Base-by-base conservation (phyloP, 1,139 yeast species). In the Suhomyces ambrosiae region DNA sequence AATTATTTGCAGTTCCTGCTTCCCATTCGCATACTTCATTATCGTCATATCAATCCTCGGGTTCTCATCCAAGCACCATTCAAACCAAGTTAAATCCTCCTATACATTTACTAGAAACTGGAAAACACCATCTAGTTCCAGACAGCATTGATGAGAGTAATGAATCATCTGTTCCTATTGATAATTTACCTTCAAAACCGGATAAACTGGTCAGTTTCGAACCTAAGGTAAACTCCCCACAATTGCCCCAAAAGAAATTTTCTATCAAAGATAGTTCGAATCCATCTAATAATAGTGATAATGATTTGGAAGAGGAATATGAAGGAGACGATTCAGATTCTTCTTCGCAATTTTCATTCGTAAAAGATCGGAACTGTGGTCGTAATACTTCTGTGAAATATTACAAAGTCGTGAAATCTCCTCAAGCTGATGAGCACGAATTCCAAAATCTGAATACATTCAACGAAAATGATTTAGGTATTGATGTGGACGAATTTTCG, bases 381-480 rank as follows among this genome's bases (percentile, higher is more conserved):
- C 60, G 86, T 48, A 80, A 80, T 44, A 71, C 81, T 0, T 80
- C 86, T 0, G 75, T 80, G 8, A 78, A 80, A 49, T 81, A 80
- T 50, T 80, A 81, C 48, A 76, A 76, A 42, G 74, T 63, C 1
- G 56, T 52, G 15, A 35, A 61, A 53, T 37, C 35, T 15, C 38
- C 51, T 12, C 54, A 57, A n/a, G 36, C 39, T 5, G 42, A 45
- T 11, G 42, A 39, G 11, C 33, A 35, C 3, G 42, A 30, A 10
- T 23, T 29, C 16, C 31, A 19, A 21, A 34, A 32, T n/a, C 45
- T 45, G 48, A 59, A 60, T 24, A 48, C 50, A 1, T 62, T 61
- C 33, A 48, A 46, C 31, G 62, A 60, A 21, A 46, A 59, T 11
- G 74, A 68, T 42, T 47, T 64, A 32, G 70, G 64, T 3, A 23